Evolutionary conservation across 2,329 filamentous ascomycete genomes (phyloP).

Genomic region (Colletotrichum sidae): DNA sequence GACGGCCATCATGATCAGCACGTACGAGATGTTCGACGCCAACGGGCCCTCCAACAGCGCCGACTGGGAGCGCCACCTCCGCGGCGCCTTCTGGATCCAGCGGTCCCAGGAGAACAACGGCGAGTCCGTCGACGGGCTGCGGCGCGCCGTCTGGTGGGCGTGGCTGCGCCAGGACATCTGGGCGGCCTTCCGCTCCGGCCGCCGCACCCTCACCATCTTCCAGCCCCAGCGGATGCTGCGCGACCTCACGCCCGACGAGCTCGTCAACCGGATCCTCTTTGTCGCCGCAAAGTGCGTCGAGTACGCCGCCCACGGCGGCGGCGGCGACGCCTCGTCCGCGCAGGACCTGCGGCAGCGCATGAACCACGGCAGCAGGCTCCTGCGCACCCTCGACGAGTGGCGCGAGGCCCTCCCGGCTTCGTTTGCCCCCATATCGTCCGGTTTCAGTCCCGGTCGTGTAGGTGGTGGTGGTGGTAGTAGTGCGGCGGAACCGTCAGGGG

Average conservation of each 20-base stretch:
- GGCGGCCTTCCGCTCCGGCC: constrained; percentile 69
- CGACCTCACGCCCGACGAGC: constrained; percentile 61
- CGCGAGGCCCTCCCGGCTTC: constrained; percentile 20
- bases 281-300: constrained; percentile 66
- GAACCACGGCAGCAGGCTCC: constrained; percentile 48
- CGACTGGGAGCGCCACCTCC: constrained; percentile 70
- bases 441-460: too few relatives aligned
- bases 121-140: constrained; percentile 61
- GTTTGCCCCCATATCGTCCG: constrained; percentile 47
- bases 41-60: constrained; percentile 44
- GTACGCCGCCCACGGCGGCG: constrained; percentile 55
- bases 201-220: constrained; percentile 68
- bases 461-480: constrained; percentile 23
- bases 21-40: constrained; percentile 72
- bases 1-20: constrained; percentile 68
- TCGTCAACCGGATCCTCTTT: constrained; percentile 63
- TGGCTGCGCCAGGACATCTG: constrained; percentile 73
- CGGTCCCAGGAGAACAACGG: constrained; percentile 69
- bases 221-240: constrained; percentile 59
- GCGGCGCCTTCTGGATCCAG: constrained; percentile 74
- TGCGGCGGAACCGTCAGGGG: constrained; percentile 34
- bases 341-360: constrained; percentile 34
- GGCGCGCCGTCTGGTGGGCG: constrained; percentile 71
- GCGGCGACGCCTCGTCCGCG: constrained; percentile 43
- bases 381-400: constrained; percentile 20